Base-by-base conservation (phyloP, 352 stramenopile species). In the Pilasporangium apinafurcum region DNA sequence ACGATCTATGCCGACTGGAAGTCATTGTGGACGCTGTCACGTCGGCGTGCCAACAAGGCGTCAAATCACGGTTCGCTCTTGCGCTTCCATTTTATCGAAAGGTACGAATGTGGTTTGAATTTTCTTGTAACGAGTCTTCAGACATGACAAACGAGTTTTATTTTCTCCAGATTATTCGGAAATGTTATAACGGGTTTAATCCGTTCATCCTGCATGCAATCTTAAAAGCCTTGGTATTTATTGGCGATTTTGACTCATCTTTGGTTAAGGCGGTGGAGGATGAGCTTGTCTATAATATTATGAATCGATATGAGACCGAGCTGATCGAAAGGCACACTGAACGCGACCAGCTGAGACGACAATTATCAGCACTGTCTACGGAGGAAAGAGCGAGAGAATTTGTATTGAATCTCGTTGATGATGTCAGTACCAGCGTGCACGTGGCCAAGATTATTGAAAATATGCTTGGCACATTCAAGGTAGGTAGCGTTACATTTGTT, bases 401-500 rank as follows among this genome's bases (percentile, higher is more conserved):
- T 22, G 62, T 91, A 20, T 32, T 47, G 10, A 59, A 72, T 8
- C 44, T 91, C 12, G 56, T 88, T 17, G 63, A 89, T 12, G 76
- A 85, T 4, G 62, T 81, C 14, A 79, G 61, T 30, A 64, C 66
- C 37, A 69, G 74, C 5, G 63, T 77, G 9, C 76, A 93, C 43
- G 77, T 86, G 2, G 78, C 77, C 1, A 85, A 81, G 18, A 59
- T 48, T 14, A 86, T 70, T 0, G 78, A 93, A 44, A 68, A 59
- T 8, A 51, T 87, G 22, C 48, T 93, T 8, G 80, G 74, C 7
- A 59, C 79, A 2, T 88, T 86, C 45, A 93, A 93, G 77, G 80
- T 85, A 45, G 33, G 51, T 17, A 35, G 12, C 43, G n/a, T 35
- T 37, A 18, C 9, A 7, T 16, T 3, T 0, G 4, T 24, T 7